Conservation (phyloP, 2,329 filamentous ascomycete genomes). For the Pezicula rhizophila region DNA sequence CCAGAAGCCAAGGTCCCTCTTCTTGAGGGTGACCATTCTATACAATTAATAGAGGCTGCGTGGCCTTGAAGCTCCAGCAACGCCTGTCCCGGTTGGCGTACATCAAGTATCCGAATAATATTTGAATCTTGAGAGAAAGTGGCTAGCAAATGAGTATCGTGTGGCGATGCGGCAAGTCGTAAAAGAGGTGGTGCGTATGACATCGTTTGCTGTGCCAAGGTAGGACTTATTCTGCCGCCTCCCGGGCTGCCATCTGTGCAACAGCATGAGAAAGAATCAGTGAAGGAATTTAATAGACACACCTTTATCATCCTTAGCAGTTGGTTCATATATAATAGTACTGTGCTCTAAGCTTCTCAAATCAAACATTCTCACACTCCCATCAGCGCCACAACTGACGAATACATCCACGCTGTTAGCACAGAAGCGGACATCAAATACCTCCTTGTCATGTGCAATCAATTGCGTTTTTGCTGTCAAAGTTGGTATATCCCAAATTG, state of each 20-base stretch:
- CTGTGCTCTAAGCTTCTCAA: conserved; percentile 93
- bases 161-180: conserved; percentile 81
- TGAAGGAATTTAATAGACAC: conserved; percentile 20
- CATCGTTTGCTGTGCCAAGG: conserved; percentile 72
- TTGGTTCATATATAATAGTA: conserved; percentile 98
- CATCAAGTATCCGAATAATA: conserved; percentile 89
- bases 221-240: conserved; percentile 63
- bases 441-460: conserved; percentile 98
- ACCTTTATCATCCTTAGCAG: conserved; percentile 76
- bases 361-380: conserved; percentile 98
- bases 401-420: conserved; percentile 98
- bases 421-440: conserved; percentile 97
- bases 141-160: conserved; percentile 92
- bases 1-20: conserved; percentile 87
- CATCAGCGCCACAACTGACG: conserved; percentile 94
- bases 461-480: conserved; percentile 96
- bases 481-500: conserved; percentile 98
- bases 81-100: conserved; percentile 91
- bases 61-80: conserved; percentile 90
- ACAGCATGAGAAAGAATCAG: conserved; percentile 3
- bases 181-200: conserved; percentile 71
- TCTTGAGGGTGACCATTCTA: conserved; percentile 89
- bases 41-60: conserved; percentile 76
- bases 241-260: conserved; percentile 39
- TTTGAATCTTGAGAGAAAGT: conserved; percentile 94